Evolutionary conservation across 2,329 filamentous ascomycete genomes (phyloP), one percentile per base, ranked within the genome.

Genomic region (Cladosporium sp.): DNA sequence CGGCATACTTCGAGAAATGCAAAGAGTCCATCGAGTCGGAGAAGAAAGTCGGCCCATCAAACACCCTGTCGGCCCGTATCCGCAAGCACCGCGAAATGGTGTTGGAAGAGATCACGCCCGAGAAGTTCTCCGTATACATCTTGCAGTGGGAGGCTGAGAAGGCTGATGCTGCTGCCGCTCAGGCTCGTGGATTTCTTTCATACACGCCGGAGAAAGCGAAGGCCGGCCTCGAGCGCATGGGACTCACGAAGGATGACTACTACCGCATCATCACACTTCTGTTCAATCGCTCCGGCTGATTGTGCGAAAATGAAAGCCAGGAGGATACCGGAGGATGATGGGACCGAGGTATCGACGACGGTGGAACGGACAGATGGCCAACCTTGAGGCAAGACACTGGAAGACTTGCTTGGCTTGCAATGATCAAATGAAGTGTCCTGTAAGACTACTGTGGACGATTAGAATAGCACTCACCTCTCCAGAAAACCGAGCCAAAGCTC

Each of bases 181-280:
- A 15, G 8, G 11, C 17, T 18, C 18, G 29, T 6, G 29, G 17
- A 9, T 6, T 1, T n/a, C 42, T 9, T n/a, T 5, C 19, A 7
- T 22, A 45, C 9, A 45, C 30, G 11, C 12, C 18, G 2, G 19
- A 13, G 20, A 38, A 38, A 18, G 43, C 43, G 34, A 27, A 34
- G 7, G 17, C 20, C 13, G 43, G 43, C 17, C 32, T 47, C 8
- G 43, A 47, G 34, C 43, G 34, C 22, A 47, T 38, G 43, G 43
- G 43, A 11, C 3, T 47, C 19, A 38, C 43, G 4, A 8, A 37
- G n/a, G 43, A 47, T 1, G 43, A 47, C 20, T 38, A 20, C 8
- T 3, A 38, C 5, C 36, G 36, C 13, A 19, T 38, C n/a, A 19
- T 3, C 9, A 17, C 3, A 8, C 11, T 38, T 15, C 6, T 38